Conservation (phyloP, 345 rosid species). For the Eucalyptus polyanthemos region DNA sequence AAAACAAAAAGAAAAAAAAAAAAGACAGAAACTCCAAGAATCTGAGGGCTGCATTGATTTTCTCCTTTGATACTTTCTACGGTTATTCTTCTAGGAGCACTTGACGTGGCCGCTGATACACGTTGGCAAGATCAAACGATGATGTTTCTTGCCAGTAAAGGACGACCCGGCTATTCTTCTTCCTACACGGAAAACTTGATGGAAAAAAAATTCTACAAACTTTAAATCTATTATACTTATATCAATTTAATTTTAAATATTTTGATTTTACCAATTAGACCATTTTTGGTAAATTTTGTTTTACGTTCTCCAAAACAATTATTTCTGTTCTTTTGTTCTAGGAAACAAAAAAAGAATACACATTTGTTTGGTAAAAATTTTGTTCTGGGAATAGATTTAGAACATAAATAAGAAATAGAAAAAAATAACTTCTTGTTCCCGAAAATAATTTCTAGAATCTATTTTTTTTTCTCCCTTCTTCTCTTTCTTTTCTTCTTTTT, state of each 20-base stretch:
- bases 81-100: background rate
- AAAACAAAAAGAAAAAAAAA: no score
- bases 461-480: no score
- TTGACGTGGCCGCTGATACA: background rate
- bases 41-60: background rate
- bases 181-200: background rate
- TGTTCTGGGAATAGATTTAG: accelerated
- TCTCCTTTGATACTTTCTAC: background rate
- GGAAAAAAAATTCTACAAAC: background rate
- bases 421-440: accelerated
- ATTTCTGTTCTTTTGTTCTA: no score
- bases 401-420: no score
- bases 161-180: background rate
- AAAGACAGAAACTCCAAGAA: background rate
- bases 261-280: no score
- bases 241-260: no score
- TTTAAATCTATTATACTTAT: no score
- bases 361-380: no score
- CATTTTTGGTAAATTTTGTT: accelerated
- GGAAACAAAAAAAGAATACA: no score
- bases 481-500: no score
- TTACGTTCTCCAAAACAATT: accelerated
- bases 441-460: no score
- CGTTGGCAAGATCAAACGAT: background rate
- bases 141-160: background rate